phyloP scores from a whole-genome alignment of 805 yeast genomes.

The Candida tammaniensis region DNA sequence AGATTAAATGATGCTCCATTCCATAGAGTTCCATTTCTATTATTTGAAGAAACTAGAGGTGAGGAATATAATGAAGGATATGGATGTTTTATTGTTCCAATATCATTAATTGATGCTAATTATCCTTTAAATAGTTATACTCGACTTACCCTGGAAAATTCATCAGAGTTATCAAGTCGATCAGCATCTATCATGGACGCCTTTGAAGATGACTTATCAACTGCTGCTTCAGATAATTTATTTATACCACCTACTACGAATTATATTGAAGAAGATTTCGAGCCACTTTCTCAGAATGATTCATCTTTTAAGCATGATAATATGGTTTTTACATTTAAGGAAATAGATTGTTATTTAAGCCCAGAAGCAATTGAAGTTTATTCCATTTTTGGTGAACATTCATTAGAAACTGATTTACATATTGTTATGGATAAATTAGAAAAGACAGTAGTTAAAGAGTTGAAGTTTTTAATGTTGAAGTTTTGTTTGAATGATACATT shows the following conservation, averaged over 20 bases:
- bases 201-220: no score
- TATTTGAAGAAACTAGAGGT: slow-evolving; percentile 50
- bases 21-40: slow-evolving; percentile 72
- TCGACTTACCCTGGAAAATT: no score
- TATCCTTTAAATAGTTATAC: slow-evolving; percentile 48
- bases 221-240: background rate
- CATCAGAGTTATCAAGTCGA: slow-evolving; percentile 6
- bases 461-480: slow-evolving; percentile 33
- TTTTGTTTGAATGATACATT: slow-evolving; percentile 38
- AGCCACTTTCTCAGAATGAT: slow-evolving; percentile 26
- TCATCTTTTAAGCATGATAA: slow-evolving; percentile 52
- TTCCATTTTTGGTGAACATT: slow-evolving; percentile 31
- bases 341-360: slow-evolving; percentile 44
- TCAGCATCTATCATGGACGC: slow-evolving; percentile 1
- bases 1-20: slow-evolving; percentile 76
- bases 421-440: slow-evolving; percentile 66
- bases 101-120: slow-evolving; percentile 62
- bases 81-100: slow-evolving; percentile 56
- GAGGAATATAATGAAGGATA: slow-evolving; percentile 44
- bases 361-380: slow-evolving; percentile 43
- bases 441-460: slow-evolving; percentile 47
- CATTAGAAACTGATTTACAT: slow-evolving; percentile 39
- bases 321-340: slow-evolving; percentile 53
- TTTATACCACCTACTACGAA: slow-evolving; percentile 20
- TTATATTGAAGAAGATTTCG: slow-evolving; percentile 30